These are phyloP conservation scores for Rhododendron kiyosumense DNA, from an alignment of 148 eudicot species.

Conservation along the genomic window DNA sequence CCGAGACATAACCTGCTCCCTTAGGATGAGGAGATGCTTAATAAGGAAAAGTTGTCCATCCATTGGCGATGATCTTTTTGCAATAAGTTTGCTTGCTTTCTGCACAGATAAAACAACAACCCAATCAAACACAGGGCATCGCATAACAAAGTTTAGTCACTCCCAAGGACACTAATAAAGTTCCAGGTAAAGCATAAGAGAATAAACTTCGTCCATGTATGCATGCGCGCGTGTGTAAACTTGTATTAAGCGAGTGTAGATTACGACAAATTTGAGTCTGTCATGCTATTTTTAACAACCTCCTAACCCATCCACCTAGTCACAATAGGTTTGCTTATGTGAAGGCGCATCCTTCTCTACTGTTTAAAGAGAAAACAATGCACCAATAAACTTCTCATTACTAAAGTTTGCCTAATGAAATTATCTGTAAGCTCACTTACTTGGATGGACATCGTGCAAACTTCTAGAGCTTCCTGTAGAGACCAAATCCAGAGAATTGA, in stretches of 20 bases:
- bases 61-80: conserved; percentile 74
- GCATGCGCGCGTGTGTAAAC: no score
- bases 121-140: not conserved
- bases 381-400: not conserved
- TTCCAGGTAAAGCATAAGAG: not conserved
- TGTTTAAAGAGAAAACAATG: not conserved
- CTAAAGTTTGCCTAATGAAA: not conserved
- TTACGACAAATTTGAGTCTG: not conserved
- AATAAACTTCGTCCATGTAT: not conserved
- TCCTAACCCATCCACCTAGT: no score
- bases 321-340: not conserved
- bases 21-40: conserved; percentile 87
- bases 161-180: conserved; percentile 1
- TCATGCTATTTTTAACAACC: no score
- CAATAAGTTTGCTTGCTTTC: conserved; percentile 92
- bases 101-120: conserved; percentile 14
- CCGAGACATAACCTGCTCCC: conserved; percentile 69
- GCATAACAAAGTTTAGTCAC: not conserved
- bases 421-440: conserved; percentile 37
- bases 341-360: not conserved
- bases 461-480: conserved; percentile 94
- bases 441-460: conserved; percentile 83
- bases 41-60: conserved; percentile 95
- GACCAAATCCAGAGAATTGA: conserved; percentile 15
- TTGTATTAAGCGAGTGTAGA: not conserved